Conservation (phyloP, 495 filamentous ascomycete genomes). For the Sordaria brevicollis region DNA sequence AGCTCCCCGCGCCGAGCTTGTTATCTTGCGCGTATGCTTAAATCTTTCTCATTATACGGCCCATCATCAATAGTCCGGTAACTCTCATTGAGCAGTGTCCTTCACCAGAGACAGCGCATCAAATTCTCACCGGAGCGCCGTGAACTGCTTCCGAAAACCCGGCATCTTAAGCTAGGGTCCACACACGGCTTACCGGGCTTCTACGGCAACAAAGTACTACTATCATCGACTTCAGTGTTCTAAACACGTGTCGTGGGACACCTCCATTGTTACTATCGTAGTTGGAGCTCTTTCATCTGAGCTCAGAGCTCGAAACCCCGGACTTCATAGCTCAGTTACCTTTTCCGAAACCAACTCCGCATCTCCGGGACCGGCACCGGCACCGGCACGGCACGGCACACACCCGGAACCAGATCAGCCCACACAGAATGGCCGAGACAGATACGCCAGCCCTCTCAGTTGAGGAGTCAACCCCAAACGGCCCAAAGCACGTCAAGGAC, state of each 20-base stretch:
- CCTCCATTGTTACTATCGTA: background rate
- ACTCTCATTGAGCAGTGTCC: background rate
- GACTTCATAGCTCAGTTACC: background rate
- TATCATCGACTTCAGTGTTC: background rate
- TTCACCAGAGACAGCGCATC: background rate
- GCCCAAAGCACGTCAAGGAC: conserved; percentile 52
- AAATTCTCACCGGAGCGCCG: background rate
- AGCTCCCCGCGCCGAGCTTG: background rate
- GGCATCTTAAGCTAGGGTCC: background rate
- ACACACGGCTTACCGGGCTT: background rate
- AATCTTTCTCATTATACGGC: background rate
- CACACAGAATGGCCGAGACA: conserved; percentile 14
- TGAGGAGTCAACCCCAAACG: conserved; percentile 1
- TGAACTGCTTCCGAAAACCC: background rate
- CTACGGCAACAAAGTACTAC: background rate
- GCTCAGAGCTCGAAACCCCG: background rate
- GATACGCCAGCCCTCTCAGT: background rate
- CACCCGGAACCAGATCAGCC: background rate
- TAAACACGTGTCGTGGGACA: background rate
- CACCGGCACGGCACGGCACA: too few species aligned
- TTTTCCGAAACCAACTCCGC: background rate
- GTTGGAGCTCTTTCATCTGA: background rate
- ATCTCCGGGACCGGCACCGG: background rate
- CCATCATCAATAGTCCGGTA: background rate
- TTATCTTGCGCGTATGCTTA: background rate